phyloP scores from a whole-genome alignment of 768 basidiomycete genomes.

The Boletus barrowsii region DNA sequence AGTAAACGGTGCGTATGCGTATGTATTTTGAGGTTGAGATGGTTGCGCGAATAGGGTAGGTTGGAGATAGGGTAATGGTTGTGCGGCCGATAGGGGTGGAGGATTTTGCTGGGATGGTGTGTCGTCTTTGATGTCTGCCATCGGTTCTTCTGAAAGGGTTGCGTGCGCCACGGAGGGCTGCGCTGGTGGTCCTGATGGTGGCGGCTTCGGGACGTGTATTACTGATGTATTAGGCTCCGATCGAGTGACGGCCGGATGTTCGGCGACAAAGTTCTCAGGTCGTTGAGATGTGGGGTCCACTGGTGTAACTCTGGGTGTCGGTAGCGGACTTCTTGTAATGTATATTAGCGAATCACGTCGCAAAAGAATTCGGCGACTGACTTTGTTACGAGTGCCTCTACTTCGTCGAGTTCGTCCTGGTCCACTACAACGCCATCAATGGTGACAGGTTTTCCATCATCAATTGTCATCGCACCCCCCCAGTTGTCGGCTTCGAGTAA shows the following conservation, averaged over 20 bases:
- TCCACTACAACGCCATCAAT: constrained; percentile 34
- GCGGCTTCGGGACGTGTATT: neutral
- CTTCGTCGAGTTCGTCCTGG: constrained; percentile 38
- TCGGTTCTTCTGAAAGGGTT: constrained; percentile 4
- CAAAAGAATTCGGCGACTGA: constrained; percentile 33
- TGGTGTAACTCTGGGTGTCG: constrained; percentile 61
- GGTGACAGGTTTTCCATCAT: constrained; percentile 33
- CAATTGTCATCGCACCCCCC: constrained; percentile 41
- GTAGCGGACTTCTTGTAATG: constrained; percentile 52
- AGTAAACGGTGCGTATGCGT: constrained; percentile 10
- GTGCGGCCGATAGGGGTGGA: constrained; percentile 4
- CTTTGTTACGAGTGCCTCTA: constrained; percentile 39
- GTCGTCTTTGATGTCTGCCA: neutral
- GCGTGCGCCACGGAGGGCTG: neutral
- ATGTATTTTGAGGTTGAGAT: constrained; percentile 20
- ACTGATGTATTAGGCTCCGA: neutral
- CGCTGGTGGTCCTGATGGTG: neutral
- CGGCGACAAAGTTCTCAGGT: constrained; percentile 1
- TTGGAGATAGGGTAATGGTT: constrained; percentile 11
- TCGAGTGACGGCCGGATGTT: neutral
- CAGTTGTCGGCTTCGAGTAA: constrained; percentile 50
- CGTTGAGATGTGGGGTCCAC: constrained; percentile 28
- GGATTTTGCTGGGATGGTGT: neutral
- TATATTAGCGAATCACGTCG: constrained; percentile 15
- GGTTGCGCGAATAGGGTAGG: constrained; percentile 11